These are phyloP conservation scores for Coemansia sp. DNA, from an alignment of 192 early-diverging fungal genomes.

Conservation along the genomic window DNA sequence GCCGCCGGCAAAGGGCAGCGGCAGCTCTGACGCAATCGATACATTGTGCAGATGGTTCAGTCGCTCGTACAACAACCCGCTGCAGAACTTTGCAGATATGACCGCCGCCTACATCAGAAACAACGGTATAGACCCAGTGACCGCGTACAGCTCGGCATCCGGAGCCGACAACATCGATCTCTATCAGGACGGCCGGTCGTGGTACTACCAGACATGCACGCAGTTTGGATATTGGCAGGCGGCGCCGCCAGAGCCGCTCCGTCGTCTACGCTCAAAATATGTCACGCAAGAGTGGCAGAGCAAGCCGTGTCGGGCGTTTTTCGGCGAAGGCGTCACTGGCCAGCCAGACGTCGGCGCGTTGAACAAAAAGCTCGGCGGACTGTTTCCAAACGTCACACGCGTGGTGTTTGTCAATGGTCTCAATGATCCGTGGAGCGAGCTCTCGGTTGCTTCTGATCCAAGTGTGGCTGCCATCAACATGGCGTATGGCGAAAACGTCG, in stretches of 20 bases:
- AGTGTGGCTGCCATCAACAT: conserved; percentile 10
- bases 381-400: conserved; percentile 39
- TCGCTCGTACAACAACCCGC: conserved; percentile 26
- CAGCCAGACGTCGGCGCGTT: conserved; percentile 21
- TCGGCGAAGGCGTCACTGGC: conserved; percentile 29
- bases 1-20: conserved; percentile 31
- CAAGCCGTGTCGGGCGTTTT: conserved; percentile 45
- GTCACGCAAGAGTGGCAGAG: conserved; percentile 49
- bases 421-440: conserved; percentile 60
- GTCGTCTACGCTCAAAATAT: conserved; percentile 46
- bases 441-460: conserved; percentile 44
- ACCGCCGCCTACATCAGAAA: conserved; percentile 40
- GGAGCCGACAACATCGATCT: conserved; percentile 34
- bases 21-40: conserved; percentile 20
- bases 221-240: conserved; percentile 69
- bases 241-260: conserved; percentile 44
- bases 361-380: conserved; percentile 40
- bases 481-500: conserved; percentile 21
- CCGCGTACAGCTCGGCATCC: conserved; percentile 36
- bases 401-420: conserved; percentile 68
- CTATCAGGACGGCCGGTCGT: conserved; percentile 52
- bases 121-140: conserved; percentile 29
- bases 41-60: conserved; percentile 46
- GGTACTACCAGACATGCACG: conserved; percentile 68
- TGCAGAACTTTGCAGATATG: conserved; percentile 53